Percentiles rank a stretch among this genome's conserved stretches.
Evolutionary conservation across 2,329 filamentous ascomycete species (phyloP).

Genomic region (Harringtonia aguacate): DNA sequence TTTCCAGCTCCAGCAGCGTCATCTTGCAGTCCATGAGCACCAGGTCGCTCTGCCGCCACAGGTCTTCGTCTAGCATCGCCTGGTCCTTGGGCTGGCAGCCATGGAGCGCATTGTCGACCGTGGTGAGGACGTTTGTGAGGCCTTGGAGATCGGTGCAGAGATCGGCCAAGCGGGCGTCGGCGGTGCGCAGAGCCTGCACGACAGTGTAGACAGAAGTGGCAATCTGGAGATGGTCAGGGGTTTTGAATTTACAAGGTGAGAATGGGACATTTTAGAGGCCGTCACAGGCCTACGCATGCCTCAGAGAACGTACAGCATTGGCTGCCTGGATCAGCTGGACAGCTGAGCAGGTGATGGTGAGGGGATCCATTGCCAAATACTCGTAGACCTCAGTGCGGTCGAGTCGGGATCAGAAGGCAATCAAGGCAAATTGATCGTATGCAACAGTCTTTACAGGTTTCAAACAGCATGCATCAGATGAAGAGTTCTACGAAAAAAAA

Average conservation of each 20-base stretch:
- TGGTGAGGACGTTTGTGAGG: background rate
- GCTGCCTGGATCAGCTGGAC: background rate
- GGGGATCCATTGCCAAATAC: conserved; percentile 2
- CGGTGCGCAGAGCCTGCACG: background rate
- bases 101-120: background rate
- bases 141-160: background rate
- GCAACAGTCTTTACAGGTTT: too few species aligned
- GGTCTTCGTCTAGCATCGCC: background rate
- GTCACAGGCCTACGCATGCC: background rate
- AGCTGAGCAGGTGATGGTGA: background rate
- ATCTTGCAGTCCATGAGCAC: background rate
- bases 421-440: too few species aligned
- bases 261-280: too few species aligned
- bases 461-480: too few species aligned
- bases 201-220: background rate
- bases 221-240: background rate
- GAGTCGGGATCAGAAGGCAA: too few species aligned
- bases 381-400: too few species aligned
- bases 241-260: background rate
- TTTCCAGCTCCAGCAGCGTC: background rate
- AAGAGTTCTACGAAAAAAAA: too few species aligned
- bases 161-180: background rate
- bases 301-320: background rate
- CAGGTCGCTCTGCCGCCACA: background rate
- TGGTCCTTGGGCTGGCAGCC: background rate